Conservation (phyloP, 2,329 filamentous ascomycete genomes). For the Botrytis byssoidea region DNA sequence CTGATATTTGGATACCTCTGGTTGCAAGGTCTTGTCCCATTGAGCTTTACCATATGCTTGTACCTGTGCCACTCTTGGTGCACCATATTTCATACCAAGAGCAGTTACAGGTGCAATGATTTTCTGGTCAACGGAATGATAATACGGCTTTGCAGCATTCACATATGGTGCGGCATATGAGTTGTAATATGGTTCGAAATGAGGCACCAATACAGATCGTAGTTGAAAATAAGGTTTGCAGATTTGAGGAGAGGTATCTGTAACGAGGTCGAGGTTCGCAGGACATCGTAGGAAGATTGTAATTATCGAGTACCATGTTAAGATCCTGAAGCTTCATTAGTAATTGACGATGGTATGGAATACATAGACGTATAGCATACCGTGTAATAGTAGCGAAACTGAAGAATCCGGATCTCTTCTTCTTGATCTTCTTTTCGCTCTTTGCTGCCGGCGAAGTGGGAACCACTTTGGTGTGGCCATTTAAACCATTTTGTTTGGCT, state of each 20-base stretch:
- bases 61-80: conserved; percentile 67
- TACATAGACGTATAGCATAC: conserved; percentile 41
- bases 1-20: conserved; percentile 68
- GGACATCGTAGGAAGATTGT: conserved; percentile 84
- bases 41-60: conserved; percentile 65
- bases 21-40: conserved; percentile 77
- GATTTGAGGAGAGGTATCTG: conserved; percentile 68
- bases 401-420: conserved; percentile 42
- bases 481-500: conserved; percentile 38
- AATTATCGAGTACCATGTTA: conserved; percentile 82
- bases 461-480: conserved; percentile 41
- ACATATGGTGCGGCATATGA: conserved; percentile 82
- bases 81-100: conserved; percentile 70
- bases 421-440: conserved; percentile 25
- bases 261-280: conserved; percentile 62
- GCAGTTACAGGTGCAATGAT: conserved; percentile 67
- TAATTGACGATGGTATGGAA: neutral
- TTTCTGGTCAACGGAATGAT: conserved; percentile 57
- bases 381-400: conserved; percentile 55
- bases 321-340: conserved; percentile 53
- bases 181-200: conserved; percentile 82
- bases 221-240: conserved; percentile 79
- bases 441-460: conserved; percentile 37
- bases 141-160: conserved; percentile 73
- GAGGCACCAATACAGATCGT: conserved; percentile 64